Evolutionary conservation across 2,329 filamentous ascomycete genomes (phyloP).

Genomic region (Diatrype stigma): DNA sequence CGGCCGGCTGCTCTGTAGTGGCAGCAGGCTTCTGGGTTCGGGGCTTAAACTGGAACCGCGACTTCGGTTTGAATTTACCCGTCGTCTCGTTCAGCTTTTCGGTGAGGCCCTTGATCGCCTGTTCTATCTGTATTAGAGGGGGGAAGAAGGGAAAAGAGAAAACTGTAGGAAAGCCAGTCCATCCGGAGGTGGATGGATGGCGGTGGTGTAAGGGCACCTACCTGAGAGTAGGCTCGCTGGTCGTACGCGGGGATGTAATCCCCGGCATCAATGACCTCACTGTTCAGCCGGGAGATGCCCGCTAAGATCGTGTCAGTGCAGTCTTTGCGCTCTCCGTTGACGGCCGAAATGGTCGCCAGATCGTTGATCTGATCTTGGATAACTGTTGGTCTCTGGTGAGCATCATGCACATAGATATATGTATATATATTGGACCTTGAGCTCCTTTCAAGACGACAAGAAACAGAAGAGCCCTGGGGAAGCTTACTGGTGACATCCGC

Average conservation of each 20-base stretch:
- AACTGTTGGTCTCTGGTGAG: constrained; percentile 41
- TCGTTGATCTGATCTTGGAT: constrained; percentile 72
- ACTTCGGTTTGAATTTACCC: constrained; percentile 64
- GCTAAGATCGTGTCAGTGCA: constrained; percentile 77
- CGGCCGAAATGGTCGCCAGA: constrained; percentile 57
- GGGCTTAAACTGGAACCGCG: constrained; percentile 79
- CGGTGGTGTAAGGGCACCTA: constrained; percentile 29
- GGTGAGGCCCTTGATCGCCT: constrained; percentile 76
- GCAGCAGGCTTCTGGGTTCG: constrained; percentile 50
- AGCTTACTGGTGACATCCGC: constrained; percentile 67
- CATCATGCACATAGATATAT: no score
- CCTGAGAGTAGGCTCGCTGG: constrained; percentile 78
- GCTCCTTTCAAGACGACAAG: no score
- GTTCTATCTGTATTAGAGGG: neutral
- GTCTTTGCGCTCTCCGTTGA: constrained; percentile 73
- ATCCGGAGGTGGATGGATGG: constrained; percentile 2
- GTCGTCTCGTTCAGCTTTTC: constrained; percentile 72
- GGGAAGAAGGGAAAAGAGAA: no score
- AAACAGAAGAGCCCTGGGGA: no score
- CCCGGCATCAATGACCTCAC: constrained; percentile 78
- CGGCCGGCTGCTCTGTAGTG: constrained; percentile 39
- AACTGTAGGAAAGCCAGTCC: neutral
- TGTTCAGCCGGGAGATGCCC: constrained; percentile 74
- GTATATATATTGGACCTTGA: no score
- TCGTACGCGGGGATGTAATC: constrained; percentile 85